phyloP scores from a whole-genome alignment of 192 early-diverging fungal species.

The Backusella mclennaniae region DNA sequence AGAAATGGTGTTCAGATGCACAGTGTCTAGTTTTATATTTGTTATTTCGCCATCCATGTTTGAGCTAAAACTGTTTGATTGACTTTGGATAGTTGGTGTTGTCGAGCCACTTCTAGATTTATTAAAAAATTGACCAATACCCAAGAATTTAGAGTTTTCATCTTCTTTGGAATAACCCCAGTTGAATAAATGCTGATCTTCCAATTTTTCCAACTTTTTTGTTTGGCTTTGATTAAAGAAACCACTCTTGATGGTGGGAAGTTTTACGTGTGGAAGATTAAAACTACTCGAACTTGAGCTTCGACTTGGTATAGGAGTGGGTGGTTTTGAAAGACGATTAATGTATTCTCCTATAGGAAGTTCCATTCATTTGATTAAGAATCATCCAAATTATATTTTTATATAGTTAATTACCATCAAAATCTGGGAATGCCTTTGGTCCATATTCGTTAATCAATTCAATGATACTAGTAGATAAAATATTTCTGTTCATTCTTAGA shows the following conservation, averaged over 20 bases:
- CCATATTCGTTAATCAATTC: slow-evolving; percentile 83
- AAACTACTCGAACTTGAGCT: slow-evolving; percentile 9
- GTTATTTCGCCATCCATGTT: background rate
- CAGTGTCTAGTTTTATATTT: background rate
- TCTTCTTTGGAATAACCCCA: background rate
- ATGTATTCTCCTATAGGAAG: slow-evolving; percentile 19
- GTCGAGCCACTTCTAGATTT: background rate
- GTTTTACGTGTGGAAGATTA: background rate
- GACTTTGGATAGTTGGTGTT: background rate
- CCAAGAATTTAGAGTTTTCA: background rate
- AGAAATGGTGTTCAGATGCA: background rate
- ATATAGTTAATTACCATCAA: slow-evolving; percentile 42
- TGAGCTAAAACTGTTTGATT: slow-evolving; percentile 11
- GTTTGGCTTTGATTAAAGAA: slow-evolving; percentile 1
- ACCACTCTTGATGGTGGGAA: background rate
- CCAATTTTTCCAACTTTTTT: background rate
- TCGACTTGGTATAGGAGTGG: slow-evolving; percentile 2
- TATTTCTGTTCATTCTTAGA: slow-evolving; percentile 68
- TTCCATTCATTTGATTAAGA: background rate
- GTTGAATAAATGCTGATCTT: slow-evolving; percentile 14
- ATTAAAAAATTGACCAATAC: background rate
- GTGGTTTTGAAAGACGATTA: background rate
- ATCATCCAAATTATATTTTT: background rate
- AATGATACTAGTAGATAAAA: slow-evolving; percentile 75
- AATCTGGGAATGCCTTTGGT: slow-evolving; percentile 73